Percentiles rank a stretch among this genome's conserved stretches.
These are phyloP conservation scores for Candida pseudocylindracea DNA, from an alignment of 1,139 yeast genomes.

Conservation along the genomic window DNA sequence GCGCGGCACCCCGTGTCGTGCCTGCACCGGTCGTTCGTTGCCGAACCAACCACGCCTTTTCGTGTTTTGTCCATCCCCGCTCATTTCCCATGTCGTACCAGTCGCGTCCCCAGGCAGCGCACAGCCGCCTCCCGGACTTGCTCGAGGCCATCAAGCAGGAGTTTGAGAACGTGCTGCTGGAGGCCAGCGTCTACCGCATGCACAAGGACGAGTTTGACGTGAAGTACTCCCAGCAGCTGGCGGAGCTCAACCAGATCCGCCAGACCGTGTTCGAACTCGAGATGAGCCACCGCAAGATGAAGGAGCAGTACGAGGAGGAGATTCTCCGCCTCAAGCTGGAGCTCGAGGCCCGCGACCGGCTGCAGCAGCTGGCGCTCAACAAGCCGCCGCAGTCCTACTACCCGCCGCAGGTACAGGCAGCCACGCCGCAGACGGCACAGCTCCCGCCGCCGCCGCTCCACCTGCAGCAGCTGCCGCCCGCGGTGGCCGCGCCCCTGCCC, in stretches of 20 bases:
- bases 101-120: conserved; percentile 20
- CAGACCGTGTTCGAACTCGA: conserved; percentile 89
- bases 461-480: conserved; percentile 4
- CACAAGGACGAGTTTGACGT: conserved; percentile 89
- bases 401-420: conserved; percentile 2
- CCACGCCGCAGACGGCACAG: conserved; percentile 1
- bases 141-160: conserved; percentile 86
- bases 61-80: too few species aligned
- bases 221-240: conserved; percentile 78
- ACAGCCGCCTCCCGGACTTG: conserved; percentile 46
- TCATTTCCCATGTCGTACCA: conserved; percentile 1
- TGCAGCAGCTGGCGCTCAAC: conserved; percentile 13
- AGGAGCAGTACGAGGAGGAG: conserved; percentile 91
- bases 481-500: conserved; percentile 1
- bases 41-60: too few species aligned
- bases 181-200: conserved; percentile 69
- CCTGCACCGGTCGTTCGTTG: too few species aligned
- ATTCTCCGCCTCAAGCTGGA: conserved; percentile 70
- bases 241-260: conserved; percentile 86
- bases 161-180: conserved; percentile 69
- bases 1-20: too few species aligned
- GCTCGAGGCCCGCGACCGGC: conserved; percentile 50
- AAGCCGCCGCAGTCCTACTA: conserved; percentile 3
- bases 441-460: conserved; percentile 2
- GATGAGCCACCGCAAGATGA: conserved; percentile 83